Evolutionary conservation across 2,329 filamentous ascomycete species (phyloP), one percentile per base, ranked within the genome.

Genomic region (Penicillium frequentans): DNA sequence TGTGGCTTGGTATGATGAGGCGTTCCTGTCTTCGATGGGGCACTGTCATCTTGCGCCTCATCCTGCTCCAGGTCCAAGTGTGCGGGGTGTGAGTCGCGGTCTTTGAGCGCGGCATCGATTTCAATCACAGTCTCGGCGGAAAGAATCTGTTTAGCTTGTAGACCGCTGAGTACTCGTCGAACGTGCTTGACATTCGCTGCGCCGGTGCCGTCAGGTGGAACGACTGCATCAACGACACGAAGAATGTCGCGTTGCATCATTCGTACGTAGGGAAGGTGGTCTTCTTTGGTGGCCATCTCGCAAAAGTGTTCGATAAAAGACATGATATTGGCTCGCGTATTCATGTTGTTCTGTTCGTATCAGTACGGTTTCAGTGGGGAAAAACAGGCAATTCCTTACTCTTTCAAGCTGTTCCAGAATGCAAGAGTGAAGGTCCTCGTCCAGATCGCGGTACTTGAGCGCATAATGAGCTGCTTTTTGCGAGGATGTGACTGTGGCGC

Each of bases 221-320:
- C 91, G 13, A 98, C 96, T 1, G 91, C 90, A 71, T 98, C 93
- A 16, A 99, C 91, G 9, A 99, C 90, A 10, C 90, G 84, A 33
- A 96, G 82, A 42, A 99, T 96, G 72, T 99, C 95, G 47, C 93
- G 84, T 75, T 96, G 90, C 77, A 99, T 90, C 91, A 98, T 97
- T 51, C 89, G 86, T 27, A 97, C 87, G 70, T 96, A 99, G 61
- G 91, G 88, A 52, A 84, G 78, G 66, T 95, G 87, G 61, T 86
- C 85, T 64, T 91, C 90, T 64, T 87, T 89, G 61, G 86, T 83
- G 23, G 91, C 90, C 77, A 91, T 83, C 71, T 98, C 93, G 71
- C 96, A 90, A 65, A 99, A 90, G 66, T 93, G 90, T 70, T 98
- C 93, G 70, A 99, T 89, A 76, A 99, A 99, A 77, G 96, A 99